Conservation (phyloP, 371 early-diverging fungal species). For the Mortierella sp. region DNA sequence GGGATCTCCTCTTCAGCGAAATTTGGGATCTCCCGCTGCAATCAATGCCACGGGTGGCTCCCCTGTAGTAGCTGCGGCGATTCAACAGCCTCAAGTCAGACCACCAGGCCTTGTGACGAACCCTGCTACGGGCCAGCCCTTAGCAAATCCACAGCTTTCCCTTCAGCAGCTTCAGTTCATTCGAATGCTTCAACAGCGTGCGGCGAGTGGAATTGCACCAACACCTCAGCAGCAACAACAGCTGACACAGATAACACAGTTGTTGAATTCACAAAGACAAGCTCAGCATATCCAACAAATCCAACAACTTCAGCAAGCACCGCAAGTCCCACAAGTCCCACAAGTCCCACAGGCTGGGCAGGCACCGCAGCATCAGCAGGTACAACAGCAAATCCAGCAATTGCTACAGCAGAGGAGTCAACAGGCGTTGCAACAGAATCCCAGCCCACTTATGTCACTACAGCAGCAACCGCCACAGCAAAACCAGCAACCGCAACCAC, state of each 20-base stretch:
- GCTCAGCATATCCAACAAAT: constrained; percentile 11
- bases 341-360: no score
- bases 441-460: constrained; percentile 11
- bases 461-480: constrained; percentile 42
- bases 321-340: constrained; percentile 26
- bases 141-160: constrained; percentile 11
- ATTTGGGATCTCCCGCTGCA: constrained; percentile 25
- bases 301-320: constrained; percentile 20
- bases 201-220: constrained; percentile 10
- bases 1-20: constrained; percentile 44
- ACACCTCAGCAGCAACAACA: constrained; percentile 56
- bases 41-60: constrained; percentile 24
- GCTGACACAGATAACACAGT: constrained; percentile 30
- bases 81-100: constrained; percentile 20
- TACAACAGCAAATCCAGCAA: constrained; percentile 23
- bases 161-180: constrained; percentile 14
- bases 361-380: constrained; percentile 22
- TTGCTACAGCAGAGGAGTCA: constrained; percentile 32
- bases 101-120: neutral
- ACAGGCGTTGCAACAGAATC: constrained; percentile 9
- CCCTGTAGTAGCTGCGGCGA: constrained; percentile 29
- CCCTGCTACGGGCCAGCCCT: neutral
- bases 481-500: constrained; percentile 19
- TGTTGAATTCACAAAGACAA: constrained; percentile 10
- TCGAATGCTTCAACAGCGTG: constrained; percentile 24